phyloP scores from a whole-genome alignment of 208 protist species.

The Crithidia mellificae region DNA sequence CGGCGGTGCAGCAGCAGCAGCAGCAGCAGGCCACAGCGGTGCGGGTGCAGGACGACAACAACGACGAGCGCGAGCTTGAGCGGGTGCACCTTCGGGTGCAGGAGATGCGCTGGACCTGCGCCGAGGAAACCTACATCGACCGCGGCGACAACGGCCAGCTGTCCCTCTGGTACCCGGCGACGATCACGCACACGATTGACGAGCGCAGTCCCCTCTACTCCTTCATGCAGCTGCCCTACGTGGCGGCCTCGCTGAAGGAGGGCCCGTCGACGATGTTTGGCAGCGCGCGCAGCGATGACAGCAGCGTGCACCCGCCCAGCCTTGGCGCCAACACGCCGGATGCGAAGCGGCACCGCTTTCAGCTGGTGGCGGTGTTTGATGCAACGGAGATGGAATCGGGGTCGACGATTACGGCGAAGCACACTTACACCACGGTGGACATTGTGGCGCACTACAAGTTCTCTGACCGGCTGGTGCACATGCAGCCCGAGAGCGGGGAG shows the following conservation, averaged over 20 bases:
- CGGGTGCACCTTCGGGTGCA: conserved; percentile 63
- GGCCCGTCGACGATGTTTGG: conserved; percentile 4
- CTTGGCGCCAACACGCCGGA: background rate
- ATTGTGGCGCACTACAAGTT: conserved; percentile 78
- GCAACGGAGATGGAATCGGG: conserved; percentile 80
- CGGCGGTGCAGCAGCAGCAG: background rate
- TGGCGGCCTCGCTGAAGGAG: conserved; percentile 29
- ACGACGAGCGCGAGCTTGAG: conserved; percentile 27
- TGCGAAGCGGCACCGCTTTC: conserved; percentile 40
- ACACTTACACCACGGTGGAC: conserved; percentile 73
- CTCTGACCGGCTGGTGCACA: conserved; percentile 73
- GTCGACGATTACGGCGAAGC: conserved; percentile 67
- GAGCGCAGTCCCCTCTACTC: conserved; percentile 72
- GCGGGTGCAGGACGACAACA: background rate
- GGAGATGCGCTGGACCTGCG: conserved; percentile 78
- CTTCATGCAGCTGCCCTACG: conserved; percentile 50
- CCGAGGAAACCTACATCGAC: conserved; percentile 60
- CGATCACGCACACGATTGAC: conserved; percentile 75
- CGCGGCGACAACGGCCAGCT: conserved; percentile 50
- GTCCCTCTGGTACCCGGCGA: conserved; percentile 77
- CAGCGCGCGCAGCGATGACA: conserved; percentile 9
- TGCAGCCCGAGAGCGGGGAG: conserved; percentile 52
- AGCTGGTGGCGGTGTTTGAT: conserved; percentile 81
- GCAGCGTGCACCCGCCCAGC: conserved; percentile 19
- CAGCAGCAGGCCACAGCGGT: background rate